Conservation (phyloP, 805 yeast species). For the Jamesozyma spencerorum region DNA sequence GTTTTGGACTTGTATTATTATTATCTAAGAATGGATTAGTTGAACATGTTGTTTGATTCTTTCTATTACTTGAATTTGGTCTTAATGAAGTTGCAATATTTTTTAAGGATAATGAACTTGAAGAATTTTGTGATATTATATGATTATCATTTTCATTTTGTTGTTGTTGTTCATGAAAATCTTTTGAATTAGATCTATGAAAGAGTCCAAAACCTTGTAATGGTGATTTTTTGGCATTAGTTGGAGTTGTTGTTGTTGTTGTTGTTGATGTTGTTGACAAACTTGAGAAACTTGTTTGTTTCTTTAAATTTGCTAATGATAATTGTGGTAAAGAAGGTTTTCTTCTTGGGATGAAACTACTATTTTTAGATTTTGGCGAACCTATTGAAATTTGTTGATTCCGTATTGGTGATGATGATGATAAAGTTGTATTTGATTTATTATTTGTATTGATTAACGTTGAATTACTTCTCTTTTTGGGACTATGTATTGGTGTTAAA, state of each 20-base stretch:
- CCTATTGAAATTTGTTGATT: too few relatives aligned
- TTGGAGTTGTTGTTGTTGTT: slow-evolving; percentile 20
- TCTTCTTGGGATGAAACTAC: slow-evolving; percentile 17
- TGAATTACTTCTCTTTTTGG: slow-evolving; percentile 7
- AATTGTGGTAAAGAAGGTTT: slow-evolving; percentile 27
- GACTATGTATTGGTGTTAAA: slow-evolving; percentile 18
- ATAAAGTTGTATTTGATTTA: not conserved
- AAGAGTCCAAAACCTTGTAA: slow-evolving; percentile 28
- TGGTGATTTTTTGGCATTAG: slow-evolving; percentile 25
- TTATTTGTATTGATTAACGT: not conserved
- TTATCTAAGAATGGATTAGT: slow-evolving; percentile 20
- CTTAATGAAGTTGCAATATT: slow-evolving; percentile 27
- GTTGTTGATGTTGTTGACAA: slow-evolving; percentile 14
- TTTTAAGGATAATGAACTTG: slow-evolving; percentile 28
- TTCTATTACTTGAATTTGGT: slow-evolving; percentile 12
- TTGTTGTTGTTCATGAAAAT: slow-evolving; percentile 7
- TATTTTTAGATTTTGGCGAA: slow-evolving; percentile 6
- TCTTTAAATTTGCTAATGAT: slow-evolving; percentile 20
- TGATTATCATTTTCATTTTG: not conserved
- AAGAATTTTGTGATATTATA: not conserved
- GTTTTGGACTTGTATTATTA: not conserved
- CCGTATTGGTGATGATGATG: not conserved
- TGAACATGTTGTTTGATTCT: not conserved
- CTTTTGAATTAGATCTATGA: slow-evolving; percentile 24
- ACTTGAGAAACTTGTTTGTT: slow-evolving; percentile 18